Percentiles rank a stretch among this genome's conserved stretches.
Conservation (phyloP, 177 flowering plant species). For the Vitis hybrid region DNA sequence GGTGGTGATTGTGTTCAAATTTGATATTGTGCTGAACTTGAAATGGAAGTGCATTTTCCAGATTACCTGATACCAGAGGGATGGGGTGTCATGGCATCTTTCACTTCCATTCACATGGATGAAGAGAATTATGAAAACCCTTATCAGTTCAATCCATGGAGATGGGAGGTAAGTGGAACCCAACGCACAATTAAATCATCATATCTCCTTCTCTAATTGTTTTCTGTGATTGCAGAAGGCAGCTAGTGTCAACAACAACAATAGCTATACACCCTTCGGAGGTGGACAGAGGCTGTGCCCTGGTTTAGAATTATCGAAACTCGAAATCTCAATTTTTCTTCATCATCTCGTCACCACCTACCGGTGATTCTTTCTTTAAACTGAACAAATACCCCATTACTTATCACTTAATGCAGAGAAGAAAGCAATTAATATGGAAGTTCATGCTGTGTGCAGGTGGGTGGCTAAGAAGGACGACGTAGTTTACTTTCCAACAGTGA, state of each 20-base stretch:
- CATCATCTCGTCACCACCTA: constrained; percentile 86
- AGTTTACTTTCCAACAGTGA: constrained; percentile 80
- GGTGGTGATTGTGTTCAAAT: not conserved
- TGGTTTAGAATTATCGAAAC: constrained; percentile 79
- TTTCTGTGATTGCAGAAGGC: constrained; percentile 37
- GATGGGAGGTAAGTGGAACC: constrained; percentile 75
- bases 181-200: too few species aligned
- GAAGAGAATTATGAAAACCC: constrained; percentile 77
- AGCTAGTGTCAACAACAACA: constrained; percentile 35
- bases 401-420: not conserved
- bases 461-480: constrained; percentile 69
- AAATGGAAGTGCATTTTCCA: constrained; percentile 24
- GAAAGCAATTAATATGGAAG: not conserved
- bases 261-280: constrained; percentile 81
- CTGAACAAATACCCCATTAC: not conserved
- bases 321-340: constrained; percentile 87
- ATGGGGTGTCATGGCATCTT: constrained; percentile 85
- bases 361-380: constrained; percentile 39
- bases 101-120: constrained; percentile 80
- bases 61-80: constrained; percentile 84
- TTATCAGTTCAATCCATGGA: constrained; percentile 85
- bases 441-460: constrained; percentile 58
- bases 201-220: not conserved
- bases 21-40: not conserved
- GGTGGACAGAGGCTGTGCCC: constrained; percentile 98